Base-by-base conservation (phyloP, 2,329 filamentous ascomycete species). In the Tolypocladium sp. region DNA sequence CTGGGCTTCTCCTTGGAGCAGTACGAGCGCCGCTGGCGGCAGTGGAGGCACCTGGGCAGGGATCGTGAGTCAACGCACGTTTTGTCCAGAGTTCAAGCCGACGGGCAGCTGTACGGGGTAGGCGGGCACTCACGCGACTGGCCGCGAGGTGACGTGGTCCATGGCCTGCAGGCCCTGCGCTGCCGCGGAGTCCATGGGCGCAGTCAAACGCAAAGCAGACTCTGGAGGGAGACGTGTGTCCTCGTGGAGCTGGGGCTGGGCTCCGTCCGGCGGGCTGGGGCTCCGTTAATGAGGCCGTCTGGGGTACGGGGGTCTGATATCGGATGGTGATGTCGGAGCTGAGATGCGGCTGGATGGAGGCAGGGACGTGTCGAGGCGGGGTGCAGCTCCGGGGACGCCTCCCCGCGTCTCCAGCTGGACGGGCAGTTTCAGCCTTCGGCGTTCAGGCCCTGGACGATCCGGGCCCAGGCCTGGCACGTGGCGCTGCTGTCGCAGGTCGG, bases 1-100 rank as follows among this genome's bases (percentile, higher is more conserved):
- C 61, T 64, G 2, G 73, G 73, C 53, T 69, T 70, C 15, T 74
- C 71, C 57, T 73, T 74, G 22, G 71, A 73, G 63, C 73, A 75
- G 46, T 68, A 72, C 0, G 71, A 72, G 5, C 70, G 67, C 13
- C 73, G 65, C 30, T 69, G 66, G 6, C 73, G 70, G 58, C 73
- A 75, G 20, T 68, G 65, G 2, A 71, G 62, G 57, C 73, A 75
- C 3, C 73, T 75, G 37, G 25, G 44, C 4, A 58, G 20, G 44
- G 25, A 13, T 52, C 22, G 38, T 40, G 13, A 40, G 38, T 27
- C 13, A n/a, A 46, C 4, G 30, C 55, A 13, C 27, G 27, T 30
- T n/a, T n/a, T n/a, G n/a, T n/a, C n/a, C n/a, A n/a, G n/a, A n/a
- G n/a, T n/a, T n/a, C n/a, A n/a, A n/a, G n/a, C n/a, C 27, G 27